These are phyloP conservation scores for Phialocephala subalpina DNA, from an alignment of 2,329 filamentous ascomycete genomes.

Conservation along the genomic window DNA sequence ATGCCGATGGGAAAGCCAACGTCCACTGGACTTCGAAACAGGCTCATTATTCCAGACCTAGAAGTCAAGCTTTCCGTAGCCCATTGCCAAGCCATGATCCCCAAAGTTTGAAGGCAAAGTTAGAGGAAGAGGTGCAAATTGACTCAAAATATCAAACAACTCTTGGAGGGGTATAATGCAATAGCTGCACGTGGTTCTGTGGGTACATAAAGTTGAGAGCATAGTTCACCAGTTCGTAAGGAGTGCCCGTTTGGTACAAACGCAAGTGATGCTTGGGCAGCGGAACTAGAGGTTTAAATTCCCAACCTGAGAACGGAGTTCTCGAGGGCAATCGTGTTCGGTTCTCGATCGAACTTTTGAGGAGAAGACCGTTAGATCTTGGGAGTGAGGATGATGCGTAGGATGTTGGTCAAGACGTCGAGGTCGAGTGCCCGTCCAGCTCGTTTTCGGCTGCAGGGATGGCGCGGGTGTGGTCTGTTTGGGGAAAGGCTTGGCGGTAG, in stretches of 20 bases:
- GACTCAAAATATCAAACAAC: constrained; percentile 3
- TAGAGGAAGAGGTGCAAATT: constrained; percentile 26
- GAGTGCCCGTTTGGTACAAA: not conserved
- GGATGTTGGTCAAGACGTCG: constrained; percentile 8
- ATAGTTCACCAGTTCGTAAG: not conserved
- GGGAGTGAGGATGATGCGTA: not conserved
- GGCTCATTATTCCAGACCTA: constrained; percentile 6
- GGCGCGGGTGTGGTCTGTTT: constrained; percentile 19
- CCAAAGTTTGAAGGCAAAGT: constrained; percentile 9
- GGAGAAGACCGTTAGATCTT: not conserved
- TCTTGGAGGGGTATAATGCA: constrained; percentile 1
- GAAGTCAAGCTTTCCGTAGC: constrained; percentile 15
- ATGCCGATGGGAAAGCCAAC: not conserved
- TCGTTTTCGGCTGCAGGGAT: constrained; percentile 11
- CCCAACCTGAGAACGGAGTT: not conserved
- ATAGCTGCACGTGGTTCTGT: constrained; percentile 8
- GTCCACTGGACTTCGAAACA: constrained; percentile 6
- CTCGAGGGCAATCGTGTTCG: not conserved
- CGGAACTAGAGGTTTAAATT: not conserved
- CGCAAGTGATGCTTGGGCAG: not conserved
- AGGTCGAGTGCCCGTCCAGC: not conserved
- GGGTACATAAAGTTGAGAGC: constrained; percentile 3
- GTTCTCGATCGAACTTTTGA: not conserved
- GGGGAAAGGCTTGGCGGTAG: constrained; percentile 25
- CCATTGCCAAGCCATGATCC: constrained; percentile 14